A percentile compares a stretch with the other conserved stretches of the same genome.
Conservation (phyloP, 164 flowering plant species). For the Akebia trifoliata region DNA sequence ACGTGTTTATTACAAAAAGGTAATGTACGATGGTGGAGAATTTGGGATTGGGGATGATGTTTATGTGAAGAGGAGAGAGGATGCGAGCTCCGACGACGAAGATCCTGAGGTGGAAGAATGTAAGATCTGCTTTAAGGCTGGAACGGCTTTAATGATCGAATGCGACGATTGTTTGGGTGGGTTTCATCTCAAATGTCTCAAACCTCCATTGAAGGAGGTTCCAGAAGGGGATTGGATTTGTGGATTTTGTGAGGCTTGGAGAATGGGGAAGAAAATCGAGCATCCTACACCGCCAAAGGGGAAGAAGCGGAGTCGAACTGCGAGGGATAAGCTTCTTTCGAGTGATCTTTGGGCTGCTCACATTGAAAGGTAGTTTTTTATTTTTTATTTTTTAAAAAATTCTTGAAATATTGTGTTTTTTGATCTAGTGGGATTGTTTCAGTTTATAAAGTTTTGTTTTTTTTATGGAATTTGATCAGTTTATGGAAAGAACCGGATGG, state of each 20-base stretch:
- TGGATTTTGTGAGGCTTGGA: slow-evolving; percentile 61
- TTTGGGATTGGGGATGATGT: slow-evolving; percentile 82
- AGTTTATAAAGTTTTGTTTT: not conserved
- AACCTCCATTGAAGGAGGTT: slow-evolving; percentile 71
- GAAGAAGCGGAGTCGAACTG: slow-evolving; percentile 60
- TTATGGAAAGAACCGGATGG: slow-evolving; percentile 90
- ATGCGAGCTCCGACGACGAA: slow-evolving; percentile 68
- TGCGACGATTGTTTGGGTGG: slow-evolving; percentile 92
- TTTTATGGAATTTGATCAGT: slow-evolving; percentile 34
- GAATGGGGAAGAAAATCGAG: slow-evolving; percentile 44
- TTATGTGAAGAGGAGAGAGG: slow-evolving; percentile 87
- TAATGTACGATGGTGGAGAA: slow-evolving; percentile 69
- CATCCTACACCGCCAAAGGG: slow-evolving; percentile 66
- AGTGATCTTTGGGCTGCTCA: slow-evolving; percentile 86
- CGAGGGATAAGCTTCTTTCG: slow-evolving; percentile 84
- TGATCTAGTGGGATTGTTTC: not conserved
- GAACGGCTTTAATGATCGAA: slow-evolving; percentile 70
- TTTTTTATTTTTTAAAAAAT: not conserved
- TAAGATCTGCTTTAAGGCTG: slow-evolving; percentile 63
- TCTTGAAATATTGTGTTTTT: not conserved
- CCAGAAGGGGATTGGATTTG: slow-evolving; percentile 97
- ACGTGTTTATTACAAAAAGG: slow-evolving; percentile 65
- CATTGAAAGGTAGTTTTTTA: slow-evolving; percentile 61
- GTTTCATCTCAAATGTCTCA: slow-evolving; percentile 86
- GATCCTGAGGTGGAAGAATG: slow-evolving; percentile 82